Conservation (phyloP, 495 filamentous ascomycete species). For the Trichocladium antarcticum region DNA sequence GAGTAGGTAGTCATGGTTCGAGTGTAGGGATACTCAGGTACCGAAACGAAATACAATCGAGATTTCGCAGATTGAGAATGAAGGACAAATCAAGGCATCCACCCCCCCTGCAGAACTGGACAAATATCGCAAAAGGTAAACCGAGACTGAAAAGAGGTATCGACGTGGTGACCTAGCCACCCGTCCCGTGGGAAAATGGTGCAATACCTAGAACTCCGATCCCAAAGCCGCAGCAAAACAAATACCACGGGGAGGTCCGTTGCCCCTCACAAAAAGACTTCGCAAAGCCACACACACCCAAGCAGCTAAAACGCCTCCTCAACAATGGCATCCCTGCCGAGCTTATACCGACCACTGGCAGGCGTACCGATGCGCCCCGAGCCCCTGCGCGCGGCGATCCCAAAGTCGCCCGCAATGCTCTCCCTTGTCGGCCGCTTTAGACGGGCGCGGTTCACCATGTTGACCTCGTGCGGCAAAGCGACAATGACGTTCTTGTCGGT, state of each 20-base stretch:
- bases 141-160: slow-evolving; percentile 3
- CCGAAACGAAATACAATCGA: too few relatives aligned
- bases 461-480: slow-evolving; percentile 90
- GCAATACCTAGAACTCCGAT: slow-evolving; percentile 5
- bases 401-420: slow-evolving; percentile 59
- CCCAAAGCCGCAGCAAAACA: background rate
- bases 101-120: too few relatives aligned
- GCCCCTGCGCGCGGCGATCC: slow-evolving; percentile 37
- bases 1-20: too few relatives aligned
- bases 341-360: slow-evolving; percentile 42
- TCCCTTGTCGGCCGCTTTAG: slow-evolving; percentile 85
- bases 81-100: too few relatives aligned
- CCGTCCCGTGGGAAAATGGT: background rate
- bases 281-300: background rate
- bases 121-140: background rate
- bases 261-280: background rate
- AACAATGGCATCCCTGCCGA: slow-evolving; percentile 68
- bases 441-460: slow-evolving; percentile 80
- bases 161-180: slow-evolving; percentile 7
- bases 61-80: too few relatives aligned
- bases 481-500: slow-evolving; percentile 97
- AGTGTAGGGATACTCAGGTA: too few relatives aligned
- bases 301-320: slow-evolving; percentile 76
- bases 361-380: slow-evolving; percentile 39
- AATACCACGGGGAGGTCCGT: background rate